Base-by-base conservation (phyloP, 176 grass and related monocot species). In the Carex kokanica region DNA sequence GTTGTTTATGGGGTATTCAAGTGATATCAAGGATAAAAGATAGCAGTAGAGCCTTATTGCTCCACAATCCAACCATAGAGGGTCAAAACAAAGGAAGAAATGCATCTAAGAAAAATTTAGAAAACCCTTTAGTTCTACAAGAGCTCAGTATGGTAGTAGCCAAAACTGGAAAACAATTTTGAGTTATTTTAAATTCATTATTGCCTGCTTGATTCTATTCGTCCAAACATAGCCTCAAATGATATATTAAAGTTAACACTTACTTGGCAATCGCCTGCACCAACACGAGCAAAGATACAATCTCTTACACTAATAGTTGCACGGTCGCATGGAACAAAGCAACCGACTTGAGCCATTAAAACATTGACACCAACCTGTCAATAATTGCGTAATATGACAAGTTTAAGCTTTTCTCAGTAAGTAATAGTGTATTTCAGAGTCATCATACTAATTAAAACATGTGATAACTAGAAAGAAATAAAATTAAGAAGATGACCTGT, bases 251-350 rank as follows among this genome's bases (percentile, higher is more conserved):
- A 60, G 32, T 15, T 25, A 60, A 29, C 74, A 88, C 87, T 94
- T 90, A 98, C 92, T 84, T 98, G 95, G 85, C 95, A 98, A 91
- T 98, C 95, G 65, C 95, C 95, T 84, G 95, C 95, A n/a, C 95
- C 95, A 87, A 98, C 92, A 88, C 95, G 95, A 75, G 95, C 90
- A 94, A 98, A 98, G 84, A 98, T 98, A 84, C 95, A 93, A 89
- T 98, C 95, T 69, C 95, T 90, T 73, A 98, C 86, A 79, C 92
- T 98, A 82, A 98, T 55, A 63, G 86, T 98, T 81, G 95, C 95
- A 45, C 85, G 78, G 80, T 98, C 87, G 15, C 92, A 98, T 66
- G 95, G 95, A 91, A 98, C 83, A 82, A 94, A 98, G 63, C 92
- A 94, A 80, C 95, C 95, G 81, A 94, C 82, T 94, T 98, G 95